Percentiles rank a stretch among this genome's conserved stretches.
Conservation (phyloP, 192 early-diverging fungal genomes). For the Backusella circina region DNA sequence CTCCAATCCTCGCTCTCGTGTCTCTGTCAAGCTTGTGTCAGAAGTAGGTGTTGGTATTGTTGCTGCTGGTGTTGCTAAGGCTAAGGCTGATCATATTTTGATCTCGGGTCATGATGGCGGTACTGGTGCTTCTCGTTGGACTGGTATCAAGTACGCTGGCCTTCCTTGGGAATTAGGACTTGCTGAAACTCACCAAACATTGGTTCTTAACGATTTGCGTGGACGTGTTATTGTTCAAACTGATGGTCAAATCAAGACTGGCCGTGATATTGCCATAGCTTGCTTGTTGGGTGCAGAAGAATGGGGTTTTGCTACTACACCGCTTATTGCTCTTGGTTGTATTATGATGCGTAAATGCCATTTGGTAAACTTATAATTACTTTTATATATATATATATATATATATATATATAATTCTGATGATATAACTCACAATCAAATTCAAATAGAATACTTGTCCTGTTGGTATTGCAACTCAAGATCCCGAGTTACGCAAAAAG, state of each 20-base stretch:
- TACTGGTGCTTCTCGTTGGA: slow-evolving; percentile 97
- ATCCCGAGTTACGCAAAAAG: slow-evolving; percentile 89
- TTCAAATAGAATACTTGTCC: slow-evolving; percentile 91
- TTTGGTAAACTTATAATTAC: slow-evolving; percentile 1
- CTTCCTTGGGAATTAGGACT: slow-evolving; percentile 99
- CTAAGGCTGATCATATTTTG: slow-evolving; percentile 94
- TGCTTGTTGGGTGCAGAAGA: slow-evolving; percentile 98
- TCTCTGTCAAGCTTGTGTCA: slow-evolving; percentile 96
- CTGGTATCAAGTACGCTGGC: slow-evolving; percentile 98
- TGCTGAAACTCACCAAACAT: slow-evolving; percentile 97
- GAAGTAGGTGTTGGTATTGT: slow-evolving; percentile 98
- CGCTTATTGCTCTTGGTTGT: slow-evolving; percentile 95
- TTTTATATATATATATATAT: neutral
- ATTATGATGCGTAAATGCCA: slow-evolving; percentile 88
- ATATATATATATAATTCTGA: neutral
- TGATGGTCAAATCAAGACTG: slow-evolving; percentile 98
- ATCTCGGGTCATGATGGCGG: slow-evolving; percentile 97
- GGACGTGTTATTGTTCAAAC: slow-evolving; percentile 96
- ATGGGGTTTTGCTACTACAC: slow-evolving; percentile 99
- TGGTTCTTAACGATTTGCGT: slow-evolving; percentile 95
- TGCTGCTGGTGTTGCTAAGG: slow-evolving; percentile 96
- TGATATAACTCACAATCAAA: neutral
- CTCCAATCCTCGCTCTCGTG: slow-evolving; percentile 83
- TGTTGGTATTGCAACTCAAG: slow-evolving; percentile 98
- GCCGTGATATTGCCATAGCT: slow-evolving; percentile 95